These are phyloP conservation scores for Aspergillus diversus DNA, from an alignment of 495 filamentous ascomycete species.

Conservation along the genomic window DNA sequence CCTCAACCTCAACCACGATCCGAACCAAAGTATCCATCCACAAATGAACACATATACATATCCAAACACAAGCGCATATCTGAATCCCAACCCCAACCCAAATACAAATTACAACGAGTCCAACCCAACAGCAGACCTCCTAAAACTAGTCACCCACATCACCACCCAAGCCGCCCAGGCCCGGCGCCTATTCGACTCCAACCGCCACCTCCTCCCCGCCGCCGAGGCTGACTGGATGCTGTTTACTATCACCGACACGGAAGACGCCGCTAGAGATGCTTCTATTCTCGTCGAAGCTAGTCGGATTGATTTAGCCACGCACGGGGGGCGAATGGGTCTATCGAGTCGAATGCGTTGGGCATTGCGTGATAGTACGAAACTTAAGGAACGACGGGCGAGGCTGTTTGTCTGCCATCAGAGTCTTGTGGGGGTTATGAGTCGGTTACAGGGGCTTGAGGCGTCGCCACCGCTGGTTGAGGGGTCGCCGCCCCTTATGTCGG, in stretches of 20 bases:
- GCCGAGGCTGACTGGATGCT: conserved; percentile 31
- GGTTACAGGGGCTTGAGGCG: conserved; percentile 25
- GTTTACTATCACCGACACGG: conserved; percentile 27
- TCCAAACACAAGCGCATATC: too few relatives aligned
- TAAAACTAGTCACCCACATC: conserved; percentile 28
- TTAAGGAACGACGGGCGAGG: conserved; percentile 25
- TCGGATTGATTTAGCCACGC: neutral
- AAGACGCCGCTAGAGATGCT: conserved; percentile 25
- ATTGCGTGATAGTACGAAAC: conserved; percentile 25
- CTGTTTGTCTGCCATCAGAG: conserved; percentile 31
- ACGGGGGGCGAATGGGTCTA: neutral
- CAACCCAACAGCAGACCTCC: conserved; percentile 20
- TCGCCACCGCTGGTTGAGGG: neutral
- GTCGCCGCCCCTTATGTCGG: too few relatives aligned
- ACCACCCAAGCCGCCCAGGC: conserved; percentile 28
- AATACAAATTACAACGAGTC: neutral
- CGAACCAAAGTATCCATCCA: too few relatives aligned
- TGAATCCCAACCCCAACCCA: too few relatives aligned
- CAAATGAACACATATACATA: too few relatives aligned
- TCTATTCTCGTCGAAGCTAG: conserved; percentile 28
- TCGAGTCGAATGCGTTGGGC: neutral
- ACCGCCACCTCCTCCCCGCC: conserved; percentile 18
- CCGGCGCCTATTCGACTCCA: conserved; percentile 25
- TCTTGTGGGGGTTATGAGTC: conserved; percentile 26
- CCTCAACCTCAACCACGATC: too few relatives aligned